Evolutionary conservation across 306 rosid genomes (phyloP).

Genomic region (Prunus fruticosa): DNA sequence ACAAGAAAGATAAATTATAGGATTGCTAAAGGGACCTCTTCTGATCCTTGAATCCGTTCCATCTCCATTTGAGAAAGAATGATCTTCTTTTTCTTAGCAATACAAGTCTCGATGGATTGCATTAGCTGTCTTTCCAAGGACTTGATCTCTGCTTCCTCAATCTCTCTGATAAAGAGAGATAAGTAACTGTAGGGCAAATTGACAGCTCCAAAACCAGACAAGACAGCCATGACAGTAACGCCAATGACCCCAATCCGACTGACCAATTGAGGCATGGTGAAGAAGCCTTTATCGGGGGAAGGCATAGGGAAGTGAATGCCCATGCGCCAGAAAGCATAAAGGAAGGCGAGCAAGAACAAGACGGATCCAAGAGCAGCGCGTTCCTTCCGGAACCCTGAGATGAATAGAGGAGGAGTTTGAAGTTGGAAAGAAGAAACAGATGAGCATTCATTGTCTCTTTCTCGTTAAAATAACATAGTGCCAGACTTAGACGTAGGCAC

Average conservation of each 20-base stretch:
- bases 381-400: constrained; percentile 57
- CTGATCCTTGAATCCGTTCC: constrained; percentile 66
- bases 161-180: constrained; percentile 94
- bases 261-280: constrained; percentile 93
- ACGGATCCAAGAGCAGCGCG: constrained; percentile 82
- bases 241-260: constrained; percentile 96
- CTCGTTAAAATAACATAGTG: not conserved
- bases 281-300: constrained; percentile 87
- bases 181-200: constrained; percentile 89
- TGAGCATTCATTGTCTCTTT: not conserved
- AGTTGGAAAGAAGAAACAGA: not conserved
- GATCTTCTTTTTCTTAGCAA: constrained; percentile 75
- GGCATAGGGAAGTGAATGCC: constrained; percentile 99
- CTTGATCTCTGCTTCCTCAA: constrained; percentile 77
- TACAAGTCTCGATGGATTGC: constrained; percentile 78
- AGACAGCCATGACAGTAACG: constrained; percentile 92
- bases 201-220: constrained; percentile 95
- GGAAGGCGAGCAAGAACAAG: constrained; percentile 77
- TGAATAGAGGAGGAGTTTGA: not conserved
- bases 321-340: constrained; percentile 93
- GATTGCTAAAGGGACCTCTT: constrained; percentile 48
- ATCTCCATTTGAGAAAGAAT: constrained; percentile 72
- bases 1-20: not conserved
- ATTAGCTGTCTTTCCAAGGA: constrained; percentile 76
- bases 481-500: not conserved